Conservation (phyloP, 306 rosid species). For the Quercus rubra region DNA sequence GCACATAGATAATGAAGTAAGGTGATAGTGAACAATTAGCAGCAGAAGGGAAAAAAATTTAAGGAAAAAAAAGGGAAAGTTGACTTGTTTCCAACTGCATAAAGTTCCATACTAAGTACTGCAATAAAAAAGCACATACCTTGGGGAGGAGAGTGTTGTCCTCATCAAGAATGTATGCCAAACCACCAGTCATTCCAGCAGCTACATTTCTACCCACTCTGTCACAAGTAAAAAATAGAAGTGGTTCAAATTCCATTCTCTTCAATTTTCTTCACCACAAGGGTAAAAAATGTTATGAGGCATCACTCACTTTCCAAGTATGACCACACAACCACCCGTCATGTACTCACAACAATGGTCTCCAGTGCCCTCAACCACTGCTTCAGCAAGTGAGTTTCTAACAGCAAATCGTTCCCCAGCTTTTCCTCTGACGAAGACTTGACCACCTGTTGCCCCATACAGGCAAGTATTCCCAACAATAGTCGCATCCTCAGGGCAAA, state of each 20-base stretch:
- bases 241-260: slow-evolving; percentile 15
- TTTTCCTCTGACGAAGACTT: slow-evolving; percentile 85
- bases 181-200: slow-evolving; percentile 99
- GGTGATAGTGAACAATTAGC: background rate
- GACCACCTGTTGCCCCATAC: slow-evolving; percentile 99
- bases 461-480: slow-evolving; percentile 97
- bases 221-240: slow-evolving; percentile 34
- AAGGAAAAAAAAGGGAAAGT: background rate
- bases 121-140: slow-evolving; percentile 45
- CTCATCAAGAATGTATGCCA: slow-evolving; percentile 93
- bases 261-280: background rate
- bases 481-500: slow-evolving; percentile 89
- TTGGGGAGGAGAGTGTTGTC: slow-evolving; percentile 80
- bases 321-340: slow-evolving; percentile 96
- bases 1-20: background rate
- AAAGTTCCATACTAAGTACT: background rate
- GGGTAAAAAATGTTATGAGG: slow-evolving; percentile 23
- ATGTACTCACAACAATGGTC: slow-evolving; percentile 97
- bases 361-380: slow-evolving; percentile 98
- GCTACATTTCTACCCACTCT: slow-evolving; percentile 99
- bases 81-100: background rate
- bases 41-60: background rate
- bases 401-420: slow-evolving; percentile 99
- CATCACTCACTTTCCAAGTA: slow-evolving; percentile 89
- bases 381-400: slow-evolving; percentile 96